These are phyloP conservation scores for Juglanconis sp. DNA, from an alignment of 2,329 filamentous ascomycete genomes.

Conservation along the genomic window DNA sequence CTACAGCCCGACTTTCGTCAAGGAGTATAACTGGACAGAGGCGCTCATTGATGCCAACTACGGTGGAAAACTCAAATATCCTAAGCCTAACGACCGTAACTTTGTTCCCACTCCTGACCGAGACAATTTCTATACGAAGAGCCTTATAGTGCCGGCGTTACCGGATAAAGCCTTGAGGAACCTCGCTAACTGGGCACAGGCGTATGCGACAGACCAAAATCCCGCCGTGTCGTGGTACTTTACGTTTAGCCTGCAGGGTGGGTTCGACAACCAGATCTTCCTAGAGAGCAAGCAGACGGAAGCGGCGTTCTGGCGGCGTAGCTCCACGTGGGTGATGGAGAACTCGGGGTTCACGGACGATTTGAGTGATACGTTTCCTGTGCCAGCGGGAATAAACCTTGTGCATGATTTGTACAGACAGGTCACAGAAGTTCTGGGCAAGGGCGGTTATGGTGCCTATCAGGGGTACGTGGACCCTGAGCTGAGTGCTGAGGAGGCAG, in stretches of 20 bases:
- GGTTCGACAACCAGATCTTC: conserved; percentile 24
- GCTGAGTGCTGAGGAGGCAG: conserved; percentile 22
- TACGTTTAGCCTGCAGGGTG: conserved; percentile 30
- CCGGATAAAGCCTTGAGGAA: conserved; percentile 19
- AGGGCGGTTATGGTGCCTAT: conserved; percentile 24
- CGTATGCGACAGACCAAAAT: conserved; percentile 11
- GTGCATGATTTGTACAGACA: conserved; percentile 22
- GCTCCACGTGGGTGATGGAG: conserved; percentile 28
- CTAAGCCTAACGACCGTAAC: background rate
- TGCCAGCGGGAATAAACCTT: conserved; percentile 20
- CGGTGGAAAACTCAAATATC: background rate
- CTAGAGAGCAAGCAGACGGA: conserved; percentile 14
- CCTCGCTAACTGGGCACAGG: conserved; percentile 23
- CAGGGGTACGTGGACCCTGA: conserved; percentile 30
- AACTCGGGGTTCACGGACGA: conserved; percentile 16
- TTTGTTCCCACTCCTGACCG: conserved; percentile 13
- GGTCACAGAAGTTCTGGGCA: conserved; percentile 20
- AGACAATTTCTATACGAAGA: conserved; percentile 34
- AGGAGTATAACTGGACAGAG: conserved; percentile 9
- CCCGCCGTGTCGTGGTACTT: conserved; percentile 26
- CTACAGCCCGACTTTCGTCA: conserved; percentile 20
- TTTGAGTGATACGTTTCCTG: conserved; percentile 6
- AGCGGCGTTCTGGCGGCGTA: conserved; percentile 24
- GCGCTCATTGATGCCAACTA: conserved; percentile 8
- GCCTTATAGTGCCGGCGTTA: conserved; percentile 27